Base-by-base conservation (phyloP, 2,329 filamentous ascomycete genomes). In the Myriosclerotinia curreyana region DNA sequence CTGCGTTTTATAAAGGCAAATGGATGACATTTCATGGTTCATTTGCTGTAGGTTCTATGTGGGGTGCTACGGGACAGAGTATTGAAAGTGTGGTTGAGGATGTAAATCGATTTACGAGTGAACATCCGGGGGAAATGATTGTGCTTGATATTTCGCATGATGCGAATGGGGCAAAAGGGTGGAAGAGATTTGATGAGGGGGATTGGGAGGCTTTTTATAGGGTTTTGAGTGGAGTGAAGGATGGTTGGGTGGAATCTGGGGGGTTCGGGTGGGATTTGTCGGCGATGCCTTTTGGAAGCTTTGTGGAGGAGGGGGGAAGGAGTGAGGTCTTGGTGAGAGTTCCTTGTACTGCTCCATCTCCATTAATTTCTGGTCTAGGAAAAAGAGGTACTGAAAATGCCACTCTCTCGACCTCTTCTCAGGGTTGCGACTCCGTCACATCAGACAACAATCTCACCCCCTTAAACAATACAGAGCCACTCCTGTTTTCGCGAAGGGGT, bases 111-210 rank as follows among this genome's bases (percentile, higher is more conserved):
- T 72, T 72, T 65, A 71, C 62, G 14, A 15, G 46, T 11, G 63
- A 66, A 22, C 15, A 68, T 52, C 70, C 70, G 0, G 68, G 71
- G 0, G 71, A 72, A 60, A 65, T 72, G 7, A 69, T 71, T 42
- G 61, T 71, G 28, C 56, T 72, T 8, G 70, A 72, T 46, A 49
- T 72, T 8, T 64, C 53, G 14, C 70, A 71, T 48, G 70, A 72
- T 60, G 53, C 65, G 44, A 53, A 66, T 42, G 25, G n/a, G 25
- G 28, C 8, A 11, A 28, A 44, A 2, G 20, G 15, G 31, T 60
- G 48, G 22, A 60, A 3, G 22, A 15, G 22, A 4, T 44, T 44
- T 52, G 9, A 31, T 31, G 28, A 31, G 28, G 28, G 28, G 28
- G 20, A 38, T 38, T 38, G 36, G 36, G 28, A 38, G 36, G 36